Evolutionary conservation across 2,329 filamentous ascomycete genomes (phyloP).

Genomic region (Teratosphaeria viscida): DNA sequence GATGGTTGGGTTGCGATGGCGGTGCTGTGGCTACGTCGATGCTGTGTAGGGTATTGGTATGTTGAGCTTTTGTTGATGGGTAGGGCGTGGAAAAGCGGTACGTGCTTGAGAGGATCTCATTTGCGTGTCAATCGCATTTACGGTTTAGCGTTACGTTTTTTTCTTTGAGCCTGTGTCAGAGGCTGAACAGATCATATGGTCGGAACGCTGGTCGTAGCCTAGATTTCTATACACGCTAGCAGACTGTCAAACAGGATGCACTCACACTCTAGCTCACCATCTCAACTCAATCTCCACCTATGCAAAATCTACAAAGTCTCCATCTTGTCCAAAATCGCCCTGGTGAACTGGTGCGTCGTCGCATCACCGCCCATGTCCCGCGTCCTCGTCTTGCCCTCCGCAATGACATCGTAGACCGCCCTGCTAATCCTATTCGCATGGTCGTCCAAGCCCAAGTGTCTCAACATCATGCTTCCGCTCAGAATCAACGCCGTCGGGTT

Average conservation of each 20-base stretch:
- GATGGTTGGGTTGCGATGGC: too few species aligned
- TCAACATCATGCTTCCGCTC: constrained; percentile 91
- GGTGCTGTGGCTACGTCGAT: too few species aligned
- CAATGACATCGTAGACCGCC: constrained; percentile 71
- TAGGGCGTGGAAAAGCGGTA: too few species aligned
- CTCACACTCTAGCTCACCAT: background rate
- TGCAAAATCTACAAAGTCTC: constrained; percentile 36
- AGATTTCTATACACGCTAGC: background rate
- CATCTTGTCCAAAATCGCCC: constrained; percentile 91
- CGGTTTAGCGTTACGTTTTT: too few species aligned
- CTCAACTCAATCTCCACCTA: background rate
- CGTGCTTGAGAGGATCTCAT: too few species aligned
- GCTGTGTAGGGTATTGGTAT: too few species aligned
- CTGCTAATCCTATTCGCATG: constrained; percentile 98
- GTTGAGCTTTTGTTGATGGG: too few species aligned
- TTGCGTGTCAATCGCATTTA: too few species aligned
- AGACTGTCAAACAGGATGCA: background rate
- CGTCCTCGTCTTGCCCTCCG: constrained; percentile 79
- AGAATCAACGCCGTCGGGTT: constrained; percentile 95
- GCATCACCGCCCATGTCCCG: constrained; percentile 89
- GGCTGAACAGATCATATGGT: background rate
- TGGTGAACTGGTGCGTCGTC: constrained; percentile 90
- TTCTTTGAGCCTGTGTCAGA: background rate
- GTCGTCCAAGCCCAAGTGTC: constrained; percentile 93
- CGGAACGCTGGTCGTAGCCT: background rate